Conservation (phyloP, 2,329 filamentous ascomycete genomes). For the Diaporthe sp. region DNA sequence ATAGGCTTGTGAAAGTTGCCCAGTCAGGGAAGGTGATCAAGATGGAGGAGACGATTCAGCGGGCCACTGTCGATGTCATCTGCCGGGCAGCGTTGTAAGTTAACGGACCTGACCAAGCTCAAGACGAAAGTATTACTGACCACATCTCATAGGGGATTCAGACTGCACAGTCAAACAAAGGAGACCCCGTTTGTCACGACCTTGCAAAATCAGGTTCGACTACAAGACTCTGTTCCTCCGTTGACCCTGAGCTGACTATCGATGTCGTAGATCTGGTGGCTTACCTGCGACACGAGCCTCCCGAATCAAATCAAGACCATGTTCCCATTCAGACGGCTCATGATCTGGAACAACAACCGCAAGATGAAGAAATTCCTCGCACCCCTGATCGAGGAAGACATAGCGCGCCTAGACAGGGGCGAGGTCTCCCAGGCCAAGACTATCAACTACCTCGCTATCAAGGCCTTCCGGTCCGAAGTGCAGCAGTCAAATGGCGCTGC, state of each 20-base stretch:
- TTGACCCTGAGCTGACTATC: background rate
- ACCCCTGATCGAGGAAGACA: constrained; percentile 45
- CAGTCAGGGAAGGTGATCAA: constrained; percentile 1
- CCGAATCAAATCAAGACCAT: constrained; percentile 24
- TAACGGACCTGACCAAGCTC: background rate
- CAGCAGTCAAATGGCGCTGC: background rate
- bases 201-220: constrained; percentile 30
- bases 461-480: constrained; percentile 42
- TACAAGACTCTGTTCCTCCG: background rate
- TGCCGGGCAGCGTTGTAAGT: constrained; percentile 48
- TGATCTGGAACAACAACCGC: constrained; percentile 46
- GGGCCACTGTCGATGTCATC: constrained; percentile 42
- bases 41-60: constrained; percentile 25
- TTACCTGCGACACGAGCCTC: constrained; percentile 32
- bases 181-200: constrained; percentile 34
- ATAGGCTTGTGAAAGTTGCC: constrained; percentile 14
- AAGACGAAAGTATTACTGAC: no score
- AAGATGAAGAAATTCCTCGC: constrained; percentile 45
- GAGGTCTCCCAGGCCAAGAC: constrained; percentile 43
- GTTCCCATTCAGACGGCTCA: constrained; percentile 41
- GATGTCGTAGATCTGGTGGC: constrained; percentile 37
- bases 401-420: constrained; percentile 41
- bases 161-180: constrained; percentile 38
- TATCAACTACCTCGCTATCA: constrained; percentile 46
- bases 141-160: constrained; percentile 15